These are phyloP conservation scores for Dalbergia cochinchinensis DNA, from an alignment of 306 rosid species.

Conservation along the genomic window DNA sequence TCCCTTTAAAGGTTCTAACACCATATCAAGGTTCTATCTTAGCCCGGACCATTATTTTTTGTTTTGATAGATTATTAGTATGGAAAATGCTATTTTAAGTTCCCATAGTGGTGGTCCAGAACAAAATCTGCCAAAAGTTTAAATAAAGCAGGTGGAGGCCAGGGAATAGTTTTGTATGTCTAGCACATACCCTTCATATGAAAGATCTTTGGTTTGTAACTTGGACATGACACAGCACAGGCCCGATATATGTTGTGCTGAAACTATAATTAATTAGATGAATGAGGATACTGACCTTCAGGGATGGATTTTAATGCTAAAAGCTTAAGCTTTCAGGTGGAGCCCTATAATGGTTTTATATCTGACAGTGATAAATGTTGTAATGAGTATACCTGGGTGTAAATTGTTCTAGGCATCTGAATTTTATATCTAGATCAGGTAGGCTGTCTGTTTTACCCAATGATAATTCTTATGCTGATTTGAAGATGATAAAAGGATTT, in stretches of 20 bases:
- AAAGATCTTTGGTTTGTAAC: constrained; percentile 8
- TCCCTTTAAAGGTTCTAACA: constrained; percentile 7
- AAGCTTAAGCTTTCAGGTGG: constrained; percentile 30
- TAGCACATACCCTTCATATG: neutral
- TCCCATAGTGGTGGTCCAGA: neutral
- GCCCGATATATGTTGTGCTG: constrained; percentile 12
- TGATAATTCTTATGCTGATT: constrained; percentile 1
- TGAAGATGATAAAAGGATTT: neutral
- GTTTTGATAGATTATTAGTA: neutral
- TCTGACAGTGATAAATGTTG: constrained; percentile 8
- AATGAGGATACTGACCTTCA: constrained; percentile 4
- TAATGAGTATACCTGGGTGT: neutral
- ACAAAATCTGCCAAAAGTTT: neutral
- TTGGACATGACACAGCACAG: constrained; percentile 26
- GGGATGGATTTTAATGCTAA: constrained; percentile 1
- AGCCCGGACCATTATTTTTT: neutral
- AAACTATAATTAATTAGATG: constrained; percentile 9
- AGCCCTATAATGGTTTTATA: constrained; percentile 6
- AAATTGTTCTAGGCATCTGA: constrained; percentile 21
- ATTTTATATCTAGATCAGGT: constrained; percentile 9
- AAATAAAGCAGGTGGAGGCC: neutral
- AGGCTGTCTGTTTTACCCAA: constrained; percentile 12
- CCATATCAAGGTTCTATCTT: neutral
- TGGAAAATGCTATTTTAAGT: neutral
- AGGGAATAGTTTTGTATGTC: constrained; percentile 17